Evolutionary conservation across 2,329 filamentous ascomycete genomes (phyloP), one percentile per base, ranked within the genome.

Genomic region (Cordyceps farinosa): DNA sequence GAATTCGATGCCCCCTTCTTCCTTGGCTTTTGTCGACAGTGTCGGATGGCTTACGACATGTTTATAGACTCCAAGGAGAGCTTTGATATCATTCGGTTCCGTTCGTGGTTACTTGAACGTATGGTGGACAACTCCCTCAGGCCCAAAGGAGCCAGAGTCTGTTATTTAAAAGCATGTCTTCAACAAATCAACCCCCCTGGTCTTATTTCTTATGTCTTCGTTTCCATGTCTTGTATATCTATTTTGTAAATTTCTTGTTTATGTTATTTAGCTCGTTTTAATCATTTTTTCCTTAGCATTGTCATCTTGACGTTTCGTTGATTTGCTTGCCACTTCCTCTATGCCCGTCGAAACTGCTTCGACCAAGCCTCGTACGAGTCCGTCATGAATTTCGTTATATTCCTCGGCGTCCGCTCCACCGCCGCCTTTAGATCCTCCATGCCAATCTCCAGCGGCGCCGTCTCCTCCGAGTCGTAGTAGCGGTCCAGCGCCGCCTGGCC

Each of bases 321-420:
- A 22, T 22, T 22, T 22, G 22, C 22, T 36, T 2, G 2, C 17
- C 34, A 27, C 22, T 22, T 22, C 22, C 22, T 9, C 40, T 65
- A 71, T 11, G 66, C 50, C 54, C 65, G 69, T 38, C 67, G 69
- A 65, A 80, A 78, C 71, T 77, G 71, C 40, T 66, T 71, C 30
- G 77, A 77, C 85, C 85, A 90, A 53, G 74, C 76, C 66, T 87
- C 81, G 70, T 87, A 90, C 1, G 79, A 82, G 17, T 77, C 70
- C 60, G 88, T 76, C 79, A 90, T 84, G 58, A 80, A 79, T 22
- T 74, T 71, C 7, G 87, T 88, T 63, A 90, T 87, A 60, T 86
- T 84, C 65, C 80, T 81, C 62, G 81, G 82, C 17, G 85, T 81
- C 56, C 67, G 71, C 36, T 73, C 70, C 29, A 84, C 74, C 0